phyloP scores from a whole-genome alignment of 345 rosid genomes.

The Melaleuca quinquenervia region DNA sequence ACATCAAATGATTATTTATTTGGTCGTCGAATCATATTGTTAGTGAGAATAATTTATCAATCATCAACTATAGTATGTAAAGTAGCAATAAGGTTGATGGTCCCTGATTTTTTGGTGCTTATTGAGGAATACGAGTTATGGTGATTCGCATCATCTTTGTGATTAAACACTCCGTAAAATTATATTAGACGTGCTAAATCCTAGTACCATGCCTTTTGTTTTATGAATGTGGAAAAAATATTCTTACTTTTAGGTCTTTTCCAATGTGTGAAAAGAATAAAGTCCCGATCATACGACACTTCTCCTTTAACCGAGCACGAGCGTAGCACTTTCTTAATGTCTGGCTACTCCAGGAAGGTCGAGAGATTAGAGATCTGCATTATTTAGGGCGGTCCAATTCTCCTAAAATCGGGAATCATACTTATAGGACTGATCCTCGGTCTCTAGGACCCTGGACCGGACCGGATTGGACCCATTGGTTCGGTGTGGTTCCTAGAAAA shows the following conservation, averaged over 20 bases:
- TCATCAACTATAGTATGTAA: background rate
- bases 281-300: background rate
- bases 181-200: background rate
- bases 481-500: too few species aligned
- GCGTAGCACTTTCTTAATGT: background rate
- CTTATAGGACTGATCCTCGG: too few species aligned
- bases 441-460: too few species aligned
- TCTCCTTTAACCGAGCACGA: background rate
- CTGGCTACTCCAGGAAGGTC: too few species aligned
- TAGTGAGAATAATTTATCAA: background rate
- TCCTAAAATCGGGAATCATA: too few species aligned
- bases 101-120: background rate
- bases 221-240: background rate
- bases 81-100: background rate
- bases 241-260: background rate
- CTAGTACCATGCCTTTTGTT: background rate
- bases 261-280: background rate
- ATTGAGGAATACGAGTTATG: background rate
- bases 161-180: background rate
- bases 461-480: too few species aligned
- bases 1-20: background rate
- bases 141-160: background rate
- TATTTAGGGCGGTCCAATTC: too few species aligned
- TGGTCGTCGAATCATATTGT: background rate
- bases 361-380: too few species aligned